These are phyloP conservation scores for Lactarius psammicola DNA, from an alignment of 768 basidiomycete species.

Conservation along the genomic window DNA sequence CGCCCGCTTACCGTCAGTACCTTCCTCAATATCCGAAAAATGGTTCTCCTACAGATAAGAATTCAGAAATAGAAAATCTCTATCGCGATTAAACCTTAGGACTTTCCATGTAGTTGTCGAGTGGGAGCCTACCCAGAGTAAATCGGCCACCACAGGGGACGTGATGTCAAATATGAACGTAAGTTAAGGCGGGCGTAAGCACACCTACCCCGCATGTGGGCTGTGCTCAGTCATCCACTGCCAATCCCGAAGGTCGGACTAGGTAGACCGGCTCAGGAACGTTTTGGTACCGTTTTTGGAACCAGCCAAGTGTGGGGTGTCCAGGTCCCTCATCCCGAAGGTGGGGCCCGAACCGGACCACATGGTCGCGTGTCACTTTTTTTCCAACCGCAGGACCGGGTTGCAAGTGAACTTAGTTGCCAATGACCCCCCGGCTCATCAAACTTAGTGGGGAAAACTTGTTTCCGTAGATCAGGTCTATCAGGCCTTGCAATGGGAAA, in stretches of 20 bases:
- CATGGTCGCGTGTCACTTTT: neutral
- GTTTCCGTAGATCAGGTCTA: neutral
- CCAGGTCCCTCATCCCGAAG: neutral
- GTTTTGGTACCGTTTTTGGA: neutral
- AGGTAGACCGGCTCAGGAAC: neutral
- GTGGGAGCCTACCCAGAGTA: neutral
- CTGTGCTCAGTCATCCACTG: neutral
- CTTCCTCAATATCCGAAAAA: neutral
- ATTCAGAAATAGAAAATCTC: neutral
- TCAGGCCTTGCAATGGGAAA: neutral
- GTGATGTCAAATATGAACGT: neutral
- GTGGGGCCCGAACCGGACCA: neutral
- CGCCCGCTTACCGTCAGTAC: neutral
- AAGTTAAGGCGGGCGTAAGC: neutral
- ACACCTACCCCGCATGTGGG: neutral
- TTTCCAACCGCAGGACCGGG: neutral
- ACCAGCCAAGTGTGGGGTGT: neutral
- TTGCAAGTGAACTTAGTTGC: neutral
- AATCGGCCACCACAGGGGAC: neutral
- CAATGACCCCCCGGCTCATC: neutral
- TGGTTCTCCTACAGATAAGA: neutral
- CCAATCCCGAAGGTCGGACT: neutral
- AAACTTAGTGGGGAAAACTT: neutral
- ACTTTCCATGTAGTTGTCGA: too few species aligned
- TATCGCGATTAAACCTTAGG: neutral